Evolutionary conservation across 768 basidiomycete species (phyloP), one percentile per base, ranked within the genome.

Genomic region (button mushroom (Agaricus bisporus)): DNA sequence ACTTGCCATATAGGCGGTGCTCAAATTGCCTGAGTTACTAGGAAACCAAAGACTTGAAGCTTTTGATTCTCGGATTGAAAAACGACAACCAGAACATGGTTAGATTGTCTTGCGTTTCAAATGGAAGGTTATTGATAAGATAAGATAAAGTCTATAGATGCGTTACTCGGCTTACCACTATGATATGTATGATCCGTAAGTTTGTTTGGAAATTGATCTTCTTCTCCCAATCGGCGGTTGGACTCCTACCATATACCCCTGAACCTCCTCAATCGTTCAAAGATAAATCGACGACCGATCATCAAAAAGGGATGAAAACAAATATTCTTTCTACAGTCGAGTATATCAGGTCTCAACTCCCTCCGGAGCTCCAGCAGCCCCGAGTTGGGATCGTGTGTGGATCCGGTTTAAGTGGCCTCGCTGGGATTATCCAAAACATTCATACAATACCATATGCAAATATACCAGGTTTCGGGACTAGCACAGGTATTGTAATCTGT

Each of bases 371-470:
- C 7, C 68, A 67, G 55, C 65, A 58, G 20, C 91, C 91, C 9
- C 73, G 73, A 32, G 79, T 92, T 15, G 92, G 86, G 17, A 90
- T 95, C 60, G 83, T 95, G 25, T 94, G 91, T 65, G 92, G 93
- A 53, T 89, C 87, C 1, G 92, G 93, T 3, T 72, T 95, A 48
- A 83, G 82, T 61, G 89, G 88, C 0, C 76, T 95, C 25, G 88
- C 79, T 0, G 74, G 78, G 10, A 77, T 70, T 35, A 68, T 91
- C 49, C 75, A 75, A 26, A 76, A 86, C 50, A 70, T 73, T 2
- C 73, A 81, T 0, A 69, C 77, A 48, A 73, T 95, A 47, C 78
- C 81, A 0, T 95, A 95, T 63, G 72, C 74, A 9, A 66, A 73
- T 36, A 73, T 95, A 12, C 79, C 82, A 17, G 91, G 90, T 1